phyloP scores from a whole-genome alignment of 345 rosid genomes.

The Dipteronia dyeriana region DNA sequence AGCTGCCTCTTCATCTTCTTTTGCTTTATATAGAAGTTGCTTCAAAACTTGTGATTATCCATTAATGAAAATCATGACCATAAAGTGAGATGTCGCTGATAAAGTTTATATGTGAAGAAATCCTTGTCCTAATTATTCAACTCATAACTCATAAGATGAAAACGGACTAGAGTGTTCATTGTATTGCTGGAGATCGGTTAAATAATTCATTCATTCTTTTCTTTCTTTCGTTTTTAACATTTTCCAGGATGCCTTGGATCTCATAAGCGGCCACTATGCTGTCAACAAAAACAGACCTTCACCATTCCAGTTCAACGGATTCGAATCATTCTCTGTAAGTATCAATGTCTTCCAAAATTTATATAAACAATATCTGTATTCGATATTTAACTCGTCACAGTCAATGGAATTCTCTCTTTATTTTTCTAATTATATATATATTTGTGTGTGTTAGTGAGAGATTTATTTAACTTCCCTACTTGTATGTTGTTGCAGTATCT shows the following conservation, averaged over 20 bases:
- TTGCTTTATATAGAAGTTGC: background rate
- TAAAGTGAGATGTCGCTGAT: background rate
- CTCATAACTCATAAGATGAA: background rate
- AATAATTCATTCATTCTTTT: background rate
- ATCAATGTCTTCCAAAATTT: slow-evolving; percentile 8
- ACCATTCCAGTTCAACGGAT: slow-evolving; percentile 70
- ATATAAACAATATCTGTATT: background rate
- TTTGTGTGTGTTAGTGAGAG: background rate
- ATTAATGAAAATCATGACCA: background rate
- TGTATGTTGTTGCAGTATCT: slow-evolving; percentile 67
- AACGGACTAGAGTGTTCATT: background rate
- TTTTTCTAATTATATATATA: no score
- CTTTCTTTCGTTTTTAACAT: background rate
- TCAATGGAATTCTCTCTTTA: background rate
- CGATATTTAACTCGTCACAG: no score
- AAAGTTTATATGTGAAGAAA: background rate
- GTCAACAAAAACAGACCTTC: slow-evolving; percentile 67
- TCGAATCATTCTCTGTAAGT: slow-evolving; percentile 74
- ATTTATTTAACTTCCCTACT: background rate
- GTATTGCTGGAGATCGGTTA: background rate
- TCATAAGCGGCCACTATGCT: slow-evolving; percentile 80
- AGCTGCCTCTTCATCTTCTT: slow-evolving; percentile 27
- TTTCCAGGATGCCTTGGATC: slow-evolving; percentile 92
- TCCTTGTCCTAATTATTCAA: background rate
- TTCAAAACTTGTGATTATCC: background rate